A percentile compares a stretch with the other conserved stretches of the same genome.
Evolutionary conservation across 345 rosid genomes (phyloP).

Genomic region (Sisymbrium altissimum): DNA sequence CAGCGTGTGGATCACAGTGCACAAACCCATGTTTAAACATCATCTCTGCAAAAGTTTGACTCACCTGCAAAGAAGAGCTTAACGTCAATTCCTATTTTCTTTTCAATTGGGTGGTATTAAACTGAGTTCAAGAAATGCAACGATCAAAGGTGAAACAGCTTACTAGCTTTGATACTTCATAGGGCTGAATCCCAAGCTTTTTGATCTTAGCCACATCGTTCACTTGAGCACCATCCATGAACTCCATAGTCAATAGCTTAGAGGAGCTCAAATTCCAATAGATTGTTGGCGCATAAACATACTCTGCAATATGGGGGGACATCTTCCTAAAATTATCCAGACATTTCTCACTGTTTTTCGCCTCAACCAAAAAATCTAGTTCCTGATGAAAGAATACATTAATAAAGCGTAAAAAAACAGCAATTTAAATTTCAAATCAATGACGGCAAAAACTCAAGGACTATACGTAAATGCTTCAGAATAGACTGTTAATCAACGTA

Average conservation of each 20-base stretch:
- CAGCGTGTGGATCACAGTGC: constrained; percentile 99
- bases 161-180: constrained; percentile 80
- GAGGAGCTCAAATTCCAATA: constrained; percentile 84
- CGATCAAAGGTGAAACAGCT: constrained; percentile 32
- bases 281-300: constrained; percentile 74
- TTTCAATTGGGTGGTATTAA: background rate
- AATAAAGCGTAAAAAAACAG: background rate
- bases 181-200: constrained; percentile 71
- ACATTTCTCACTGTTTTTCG: constrained; percentile 83
- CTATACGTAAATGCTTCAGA: background rate
- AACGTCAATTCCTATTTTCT: background rate
- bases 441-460: background rate
- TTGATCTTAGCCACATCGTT: constrained; percentile 64
- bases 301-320: constrained; percentile 86
- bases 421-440: constrained; percentile 9
- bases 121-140: constrained; percentile 9
- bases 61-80: constrained; percentile 51
- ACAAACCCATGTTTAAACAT: constrained; percentile 96
- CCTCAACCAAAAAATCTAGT: constrained; percentile 87
- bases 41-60: constrained; percentile 91
- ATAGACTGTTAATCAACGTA: background rate
- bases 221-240: constrained; percentile 87
- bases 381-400: constrained; percentile 49
- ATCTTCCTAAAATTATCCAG: constrained; percentile 79
- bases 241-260: constrained; percentile 90